Evolutionary conservation across 495 filamentous ascomycete genomes (phyloP).

Genomic region (Chaetomium tenue): DNA sequence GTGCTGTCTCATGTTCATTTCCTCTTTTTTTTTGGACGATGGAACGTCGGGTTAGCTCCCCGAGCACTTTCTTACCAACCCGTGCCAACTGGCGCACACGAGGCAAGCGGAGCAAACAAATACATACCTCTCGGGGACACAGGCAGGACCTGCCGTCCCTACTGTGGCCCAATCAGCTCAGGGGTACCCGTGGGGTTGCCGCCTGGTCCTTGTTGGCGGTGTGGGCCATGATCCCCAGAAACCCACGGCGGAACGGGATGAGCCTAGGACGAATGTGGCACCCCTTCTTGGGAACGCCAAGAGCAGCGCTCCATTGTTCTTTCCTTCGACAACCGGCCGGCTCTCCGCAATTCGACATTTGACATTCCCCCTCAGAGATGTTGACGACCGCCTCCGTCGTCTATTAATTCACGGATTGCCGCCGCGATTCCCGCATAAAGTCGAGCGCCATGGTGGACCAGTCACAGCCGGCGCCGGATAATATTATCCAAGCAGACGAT

Average conservation of each 20-base stretch:
- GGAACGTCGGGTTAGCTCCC: not conserved
- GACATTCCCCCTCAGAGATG: not conserved
- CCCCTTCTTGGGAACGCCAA: not conserved
- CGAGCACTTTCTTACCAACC: too few species aligned
- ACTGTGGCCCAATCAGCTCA: too few species aligned
- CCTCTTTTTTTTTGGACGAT: not conserved
- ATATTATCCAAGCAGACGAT: constrained; percentile 8
- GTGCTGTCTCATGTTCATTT: constrained; percentile 5
- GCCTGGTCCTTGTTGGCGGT: not conserved
- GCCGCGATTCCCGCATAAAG: not conserved
- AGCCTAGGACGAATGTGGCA: constrained; percentile 10
- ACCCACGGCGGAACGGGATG: constrained; percentile 13
- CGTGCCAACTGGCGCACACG: not conserved
- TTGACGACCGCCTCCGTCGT: not conserved
- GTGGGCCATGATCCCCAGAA: constrained; percentile 7
- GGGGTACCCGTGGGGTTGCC: not conserved
- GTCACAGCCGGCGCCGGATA: not conserved
- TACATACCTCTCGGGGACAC: not conserved
- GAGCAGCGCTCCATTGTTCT: not conserved
- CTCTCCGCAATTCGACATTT: constrained; percentile 1
- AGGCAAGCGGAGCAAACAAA: not conserved
- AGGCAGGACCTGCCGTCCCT: not conserved
- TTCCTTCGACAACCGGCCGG: not conserved
- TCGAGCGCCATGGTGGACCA: constrained; percentile 1
- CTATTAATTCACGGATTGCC: not conserved